Base-by-base conservation (phyloP, 148 eudicot genomes). In the Chenopodium formosanum region DNA sequence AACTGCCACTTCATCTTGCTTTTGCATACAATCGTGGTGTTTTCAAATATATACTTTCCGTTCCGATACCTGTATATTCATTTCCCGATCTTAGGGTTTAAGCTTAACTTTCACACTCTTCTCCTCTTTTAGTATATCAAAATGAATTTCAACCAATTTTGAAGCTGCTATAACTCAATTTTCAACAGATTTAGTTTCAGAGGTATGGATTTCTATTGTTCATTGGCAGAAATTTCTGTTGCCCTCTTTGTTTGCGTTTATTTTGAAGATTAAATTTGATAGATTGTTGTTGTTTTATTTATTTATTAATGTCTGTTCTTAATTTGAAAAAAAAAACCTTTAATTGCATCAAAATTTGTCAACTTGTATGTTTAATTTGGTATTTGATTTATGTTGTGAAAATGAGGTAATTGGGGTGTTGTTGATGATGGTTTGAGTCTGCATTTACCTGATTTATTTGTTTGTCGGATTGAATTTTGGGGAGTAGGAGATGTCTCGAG, bases 401-500 rank as follows among this genome's bases (percentile, higher is more conserved):
- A 50, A 50, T 50, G 53, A 50, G 52, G 52, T 48, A 2, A 48
- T 48, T 48, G 52, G 52, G 52, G 52, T 10, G 52, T 48, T 48
- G 12, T 9, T 9, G 37, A 7, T 16, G 47, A 9, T 34, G 8
- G 25, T 72, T 72, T 47, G 7, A 53, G 31, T 23, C 53, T 29
- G 14, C n/a, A 7, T 1, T 32, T 48, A 13, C 6, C 0, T 56
- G 50, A 8, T 44, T 60, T 69, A 40, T 60, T 69, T 69, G 17
- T 79, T 40, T 40, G 16, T 19, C 22, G 65, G 22, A 63, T 34
- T 70, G 32, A 80, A 66, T 76, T 70, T 37, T 31, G 23, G 29
- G 75, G 34, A 29, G 34, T 58, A 86, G 92, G 90, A 91, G 91
- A 94, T 96, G 99, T 91, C 98, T 86, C 90, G 89, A 73, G 93